phyloP scores from a whole-genome alignment of 2,329 filamentous ascomycete species.

The Alternaria atra region DNA sequence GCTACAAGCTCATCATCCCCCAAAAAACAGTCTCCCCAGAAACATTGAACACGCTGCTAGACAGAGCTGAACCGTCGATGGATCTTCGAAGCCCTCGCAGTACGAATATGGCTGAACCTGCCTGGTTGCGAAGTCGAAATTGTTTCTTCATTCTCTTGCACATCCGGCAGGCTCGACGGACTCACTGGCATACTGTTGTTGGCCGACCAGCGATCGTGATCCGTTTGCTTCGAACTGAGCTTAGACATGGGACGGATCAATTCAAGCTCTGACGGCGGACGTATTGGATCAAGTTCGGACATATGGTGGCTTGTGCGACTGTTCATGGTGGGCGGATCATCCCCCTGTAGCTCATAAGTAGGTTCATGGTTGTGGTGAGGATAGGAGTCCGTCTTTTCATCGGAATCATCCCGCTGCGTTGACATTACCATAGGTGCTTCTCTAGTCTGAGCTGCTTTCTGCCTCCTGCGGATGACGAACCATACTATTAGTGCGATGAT shows the following conservation, averaged over 20 bases:
- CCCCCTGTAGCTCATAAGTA: not conserved
- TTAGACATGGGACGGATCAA: not conserved
- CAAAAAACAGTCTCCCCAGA: no score
- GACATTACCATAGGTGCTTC: not conserved
- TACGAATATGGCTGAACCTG: no score
- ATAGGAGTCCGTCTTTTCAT: not conserved
- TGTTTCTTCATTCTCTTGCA: no score
- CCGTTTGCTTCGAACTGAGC: not conserved
- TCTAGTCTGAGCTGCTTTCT: not conserved
- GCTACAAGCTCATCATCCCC: no score
- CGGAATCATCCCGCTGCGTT: not conserved
- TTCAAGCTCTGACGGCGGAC: not conserved
- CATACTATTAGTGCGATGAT: not conserved
- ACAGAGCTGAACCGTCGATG: no score
- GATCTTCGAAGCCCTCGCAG: no score
- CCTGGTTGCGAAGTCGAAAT: no score
- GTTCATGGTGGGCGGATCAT: not conserved
- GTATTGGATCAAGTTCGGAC: not conserved
- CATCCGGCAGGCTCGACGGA: no score
- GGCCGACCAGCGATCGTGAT: not conserved
- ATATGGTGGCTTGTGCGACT: not conserved
- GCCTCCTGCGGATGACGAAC: not conserved
- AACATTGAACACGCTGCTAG: no score
- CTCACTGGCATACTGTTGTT: not conserved
- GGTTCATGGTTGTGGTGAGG: not conserved